A percentile compares a stretch with the other conserved stretches of the same genome.
Evolutionary conservation across 345 rosid genomes (phyloP).

Genomic region (Gossypium arboreum): DNA sequence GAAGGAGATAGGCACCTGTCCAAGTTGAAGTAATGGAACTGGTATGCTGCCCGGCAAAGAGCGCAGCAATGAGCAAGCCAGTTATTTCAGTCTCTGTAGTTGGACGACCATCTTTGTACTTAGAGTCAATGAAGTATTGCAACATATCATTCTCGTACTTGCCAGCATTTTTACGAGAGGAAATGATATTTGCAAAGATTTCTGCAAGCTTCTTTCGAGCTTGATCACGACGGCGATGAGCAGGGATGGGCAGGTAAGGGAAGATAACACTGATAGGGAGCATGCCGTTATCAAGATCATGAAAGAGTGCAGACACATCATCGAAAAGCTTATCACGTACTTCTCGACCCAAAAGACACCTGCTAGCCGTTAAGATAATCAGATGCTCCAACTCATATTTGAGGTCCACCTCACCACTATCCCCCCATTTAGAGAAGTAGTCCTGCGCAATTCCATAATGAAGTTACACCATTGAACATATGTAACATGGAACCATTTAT

Average conservation of each 20-base stretch:
- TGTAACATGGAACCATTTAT: background rate
- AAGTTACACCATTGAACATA: background rate
- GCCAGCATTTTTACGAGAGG: background rate
- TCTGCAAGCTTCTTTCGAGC: slow-evolving; percentile 6
- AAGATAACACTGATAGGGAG: slow-evolving; percentile 10
- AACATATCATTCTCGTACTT: background rate
- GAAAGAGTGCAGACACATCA: slow-evolving; percentile 11
- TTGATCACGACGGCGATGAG: slow-evolving; percentile 4
- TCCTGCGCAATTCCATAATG: background rate
- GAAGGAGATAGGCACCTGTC: slow-evolving; percentile 1
- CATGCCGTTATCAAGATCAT: slow-evolving; percentile 8
- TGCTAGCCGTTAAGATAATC: slow-evolving; percentile 5
- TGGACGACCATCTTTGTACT: slow-evolving; percentile 8
- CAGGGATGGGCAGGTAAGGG: slow-evolving; percentile 8
- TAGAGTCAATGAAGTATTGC: background rate
- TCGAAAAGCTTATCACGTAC: slow-evolving; percentile 8
- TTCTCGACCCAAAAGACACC: slow-evolving; percentile 11
- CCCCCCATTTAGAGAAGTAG: slow-evolving; percentile 5
- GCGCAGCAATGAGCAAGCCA: slow-evolving; percentile 11
- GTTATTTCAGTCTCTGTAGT: slow-evolving; percentile 3
- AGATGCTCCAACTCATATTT: slow-evolving; percentile 1
- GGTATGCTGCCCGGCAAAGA: slow-evolving; percentile 6
- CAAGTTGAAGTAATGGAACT: slow-evolving; percentile 10
- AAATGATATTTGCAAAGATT: background rate
- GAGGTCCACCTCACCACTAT: slow-evolving; percentile 1